Evolutionary conservation across 495 filamentous ascomycete species (phyloP).

Genomic region (Penicillium dipodomyicola): DNA sequence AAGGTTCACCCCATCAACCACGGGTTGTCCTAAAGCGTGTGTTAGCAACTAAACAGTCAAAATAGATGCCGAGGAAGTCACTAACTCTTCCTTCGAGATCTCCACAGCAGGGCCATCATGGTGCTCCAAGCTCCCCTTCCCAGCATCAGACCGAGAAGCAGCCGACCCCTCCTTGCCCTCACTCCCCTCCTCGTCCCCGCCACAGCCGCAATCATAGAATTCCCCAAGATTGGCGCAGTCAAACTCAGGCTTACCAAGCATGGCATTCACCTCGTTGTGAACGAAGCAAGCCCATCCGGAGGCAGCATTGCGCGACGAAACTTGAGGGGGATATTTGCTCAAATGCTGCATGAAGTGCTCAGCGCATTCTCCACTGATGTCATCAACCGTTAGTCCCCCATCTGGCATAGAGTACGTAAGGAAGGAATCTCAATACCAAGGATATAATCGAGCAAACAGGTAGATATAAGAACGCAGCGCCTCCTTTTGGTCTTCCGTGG

Average conservation of each 20-base stretch:
- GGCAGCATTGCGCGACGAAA: constrained; percentile 75
- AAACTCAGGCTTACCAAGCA: constrained; percentile 76
- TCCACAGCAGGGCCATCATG: constrained; percentile 33
- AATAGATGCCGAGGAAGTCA: constrained; percentile 12
- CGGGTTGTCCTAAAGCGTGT: constrained; percentile 28
- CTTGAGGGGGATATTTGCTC: constrained; percentile 84
- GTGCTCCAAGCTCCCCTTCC: constrained; percentile 6
- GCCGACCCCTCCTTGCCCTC: constrained; percentile 14
- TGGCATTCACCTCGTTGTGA: constrained; percentile 91
- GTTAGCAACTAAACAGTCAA: constrained; percentile 12
- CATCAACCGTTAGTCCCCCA: constrained; percentile 15
- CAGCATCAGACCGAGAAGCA: constrained; percentile 9
- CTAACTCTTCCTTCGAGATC: constrained; percentile 46
- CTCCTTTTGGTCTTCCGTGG: constrained; percentile 75
- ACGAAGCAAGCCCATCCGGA: constrained; percentile 92
- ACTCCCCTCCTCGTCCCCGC: constrained; percentile 58
- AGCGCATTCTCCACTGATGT: constrained; percentile 82
- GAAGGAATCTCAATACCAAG: constrained; percentile 52
- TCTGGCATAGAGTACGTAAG: not conserved
- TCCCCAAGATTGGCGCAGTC: constrained; percentile 89
- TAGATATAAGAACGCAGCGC: constrained; percentile 83
- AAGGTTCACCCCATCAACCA: constrained; percentile 19
- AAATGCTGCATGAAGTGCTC: constrained; percentile 84
- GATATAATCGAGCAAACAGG: constrained; percentile 89
- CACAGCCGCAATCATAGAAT: constrained; percentile 95